A percentile compares a stretch with the other conserved stretches of the same genome.
These are phyloP conservation scores for Pythium phragmiticola DNA, from an alignment of 352 stramenopile genomes.

Conservation along the genomic window DNA sequence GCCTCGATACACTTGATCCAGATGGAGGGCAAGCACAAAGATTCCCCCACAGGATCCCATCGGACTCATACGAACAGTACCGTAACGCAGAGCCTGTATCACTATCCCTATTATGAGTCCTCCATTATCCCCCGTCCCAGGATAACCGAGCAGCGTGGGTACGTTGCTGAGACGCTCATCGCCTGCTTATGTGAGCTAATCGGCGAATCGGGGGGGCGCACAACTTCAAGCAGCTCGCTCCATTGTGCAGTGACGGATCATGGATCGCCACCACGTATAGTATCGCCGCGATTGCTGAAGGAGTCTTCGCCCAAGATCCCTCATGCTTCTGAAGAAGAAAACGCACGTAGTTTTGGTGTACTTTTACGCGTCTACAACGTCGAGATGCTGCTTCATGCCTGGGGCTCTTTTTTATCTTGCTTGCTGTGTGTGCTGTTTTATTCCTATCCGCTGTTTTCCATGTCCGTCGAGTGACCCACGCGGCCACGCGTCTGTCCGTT, in stretches of 20 bases:
- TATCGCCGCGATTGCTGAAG: too few relatives aligned
- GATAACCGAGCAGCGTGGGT: too few relatives aligned
- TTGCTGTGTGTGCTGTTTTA: slow-evolving; percentile 2
- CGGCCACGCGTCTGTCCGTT: neutral
- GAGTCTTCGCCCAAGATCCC: too few relatives aligned
- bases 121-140: too few relatives aligned
- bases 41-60: neutral
- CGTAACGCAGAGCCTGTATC: neutral
- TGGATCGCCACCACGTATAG: too few relatives aligned
- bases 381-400: slow-evolving; percentile 1
- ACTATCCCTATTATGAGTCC: too few relatives aligned
- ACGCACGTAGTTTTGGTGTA: slow-evolving; percentile 1
- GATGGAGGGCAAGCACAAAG: neutral
- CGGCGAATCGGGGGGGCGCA: too few relatives aligned
- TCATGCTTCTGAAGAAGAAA: neutral
- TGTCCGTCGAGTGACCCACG: neutral
- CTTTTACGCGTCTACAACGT: slow-evolving; percentile 5
- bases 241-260: too few relatives aligned
- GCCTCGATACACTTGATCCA: neutral
- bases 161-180: too few relatives aligned
- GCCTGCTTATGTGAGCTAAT: too few relatives aligned
- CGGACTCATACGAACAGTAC: neutral
- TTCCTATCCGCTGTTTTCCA: slow-evolving; percentile 11
- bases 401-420: neutral
- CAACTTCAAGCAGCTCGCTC: too few relatives aligned